Conservation (phyloP, 192 early-diverging fungal species). For the Podila verticillata region DNA sequence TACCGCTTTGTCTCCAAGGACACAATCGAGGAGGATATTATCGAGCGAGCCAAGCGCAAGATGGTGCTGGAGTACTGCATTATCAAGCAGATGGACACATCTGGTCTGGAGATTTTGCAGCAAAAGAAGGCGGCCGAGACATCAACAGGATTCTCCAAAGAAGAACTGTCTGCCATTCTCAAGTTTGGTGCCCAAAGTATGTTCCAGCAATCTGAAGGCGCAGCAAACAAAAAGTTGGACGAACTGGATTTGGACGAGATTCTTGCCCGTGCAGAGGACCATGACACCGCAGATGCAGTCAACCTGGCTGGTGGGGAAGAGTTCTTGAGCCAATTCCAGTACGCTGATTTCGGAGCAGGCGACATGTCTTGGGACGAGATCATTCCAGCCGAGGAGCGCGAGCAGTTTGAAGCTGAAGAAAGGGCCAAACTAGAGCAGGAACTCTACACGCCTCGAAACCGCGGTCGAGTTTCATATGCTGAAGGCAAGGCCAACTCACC, state of each 20-base stretch:
- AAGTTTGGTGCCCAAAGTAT: constrained; percentile 99
- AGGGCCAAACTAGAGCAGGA: constrained; percentile 69
- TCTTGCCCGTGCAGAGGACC: constrained; percentile 92
- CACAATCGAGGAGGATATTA: constrained; percentile 98
- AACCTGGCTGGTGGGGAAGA: constrained; percentile 81
- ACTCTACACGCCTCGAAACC: constrained; percentile 61
- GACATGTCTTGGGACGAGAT: constrained; percentile 94
- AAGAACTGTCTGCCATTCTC: constrained; percentile 94
- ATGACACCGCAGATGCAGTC: constrained; percentile 77
- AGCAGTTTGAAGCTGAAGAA: constrained; percentile 73
- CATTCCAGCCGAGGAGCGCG: constrained; percentile 88
- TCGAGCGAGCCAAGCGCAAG: constrained; percentile 98
- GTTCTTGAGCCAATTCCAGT: constrained; percentile 95
- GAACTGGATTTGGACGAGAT: constrained; percentile 98
- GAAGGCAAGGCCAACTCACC: constrained; percentile 58
- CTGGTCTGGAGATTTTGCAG: constrained; percentile 78
- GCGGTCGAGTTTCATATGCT: constrained; percentile 71
- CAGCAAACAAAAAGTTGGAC: constrained; percentile 80
- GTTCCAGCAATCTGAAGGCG: constrained; percentile 80
- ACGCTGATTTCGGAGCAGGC: constrained; percentile 84
- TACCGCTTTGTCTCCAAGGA: constrained; percentile 98
- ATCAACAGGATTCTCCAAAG: constrained; percentile 72
- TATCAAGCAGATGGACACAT: constrained; percentile 99
- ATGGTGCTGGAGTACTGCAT: constrained; percentile 99
- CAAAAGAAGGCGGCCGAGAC: constrained; percentile 56